These are phyloP conservation scores for Crotalaria pallida DNA, from an alignment of 306 rosid species.

Conservation along the genomic window DNA sequence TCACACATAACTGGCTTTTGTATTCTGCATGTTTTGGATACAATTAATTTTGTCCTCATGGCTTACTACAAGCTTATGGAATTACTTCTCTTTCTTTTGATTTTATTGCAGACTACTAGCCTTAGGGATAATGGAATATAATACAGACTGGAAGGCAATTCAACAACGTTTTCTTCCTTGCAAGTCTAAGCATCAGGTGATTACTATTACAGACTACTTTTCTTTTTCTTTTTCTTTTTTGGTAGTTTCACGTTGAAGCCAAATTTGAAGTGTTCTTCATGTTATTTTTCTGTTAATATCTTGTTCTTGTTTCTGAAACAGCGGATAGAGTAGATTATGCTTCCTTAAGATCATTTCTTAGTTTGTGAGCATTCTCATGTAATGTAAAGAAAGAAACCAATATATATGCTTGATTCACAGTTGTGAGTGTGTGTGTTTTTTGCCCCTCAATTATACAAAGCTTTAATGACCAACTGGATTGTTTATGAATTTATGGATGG, in stretches of 20 bases:
- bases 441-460: neutral
- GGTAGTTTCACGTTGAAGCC: neutral
- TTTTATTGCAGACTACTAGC: slow-evolving; percentile 64
- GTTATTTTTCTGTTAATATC: neutral
- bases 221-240: neutral
- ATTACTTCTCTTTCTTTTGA: slow-evolving; percentile 14
- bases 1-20: slow-evolving; percentile 2
- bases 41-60: neutral
- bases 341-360: neutral
- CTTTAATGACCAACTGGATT: neutral
- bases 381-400: neutral
- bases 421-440: neutral
- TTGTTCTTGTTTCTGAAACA: neutral
- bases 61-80: neutral
- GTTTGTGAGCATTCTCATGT: neutral
- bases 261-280: neutral
- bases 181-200: slow-evolving; percentile 89
- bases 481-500: neutral
- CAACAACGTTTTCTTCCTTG: slow-evolving; percentile 90
- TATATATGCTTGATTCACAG: neutral
- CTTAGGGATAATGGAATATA: slow-evolving; percentile 82
- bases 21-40: neutral
- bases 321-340: neutral
- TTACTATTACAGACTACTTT: slow-evolving; percentile 6
- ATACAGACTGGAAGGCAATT: slow-evolving; percentile 94